phyloP scores from a whole-genome alignment of 2,329 filamentous ascomycete genomes.

The Pyrenochaeta sp. region DNA sequence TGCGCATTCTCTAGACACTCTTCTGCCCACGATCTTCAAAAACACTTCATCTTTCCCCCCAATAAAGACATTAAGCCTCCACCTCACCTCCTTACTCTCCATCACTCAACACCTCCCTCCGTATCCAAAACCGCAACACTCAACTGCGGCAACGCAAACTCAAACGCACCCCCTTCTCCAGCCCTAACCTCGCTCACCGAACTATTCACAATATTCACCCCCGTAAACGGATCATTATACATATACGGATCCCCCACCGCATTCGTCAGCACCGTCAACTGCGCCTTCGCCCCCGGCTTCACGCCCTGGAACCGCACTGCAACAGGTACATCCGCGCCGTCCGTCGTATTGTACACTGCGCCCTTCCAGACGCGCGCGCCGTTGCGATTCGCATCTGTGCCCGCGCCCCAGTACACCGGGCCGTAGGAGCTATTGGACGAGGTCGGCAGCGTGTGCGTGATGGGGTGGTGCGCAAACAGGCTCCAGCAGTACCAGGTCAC shows the following conservation, averaged over 20 bases:
- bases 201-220: constrained; percentile 52
- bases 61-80: too few relatives aligned
- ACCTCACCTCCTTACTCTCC: too few relatives aligned
- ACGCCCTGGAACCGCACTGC: constrained; percentile 41
- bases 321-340: constrained; percentile 26
- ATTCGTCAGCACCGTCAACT: constrained; percentile 55
- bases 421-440: constrained; percentile 47
- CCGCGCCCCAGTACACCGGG: constrained; percentile 57
- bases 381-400: constrained; percentile 40
- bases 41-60: too few relatives aligned
- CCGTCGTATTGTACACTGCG: constrained; percentile 59
- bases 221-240: constrained; percentile 55
- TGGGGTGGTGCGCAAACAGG: constrained; percentile 52
- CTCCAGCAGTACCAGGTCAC: constrained; percentile 47
- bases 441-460: constrained; percentile 55
- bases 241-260: constrained; percentile 47
- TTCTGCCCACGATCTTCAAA: too few relatives aligned
- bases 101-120: too few relatives aligned
- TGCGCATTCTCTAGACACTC: too few relatives aligned
- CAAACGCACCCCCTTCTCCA: constrained; percentile 57
- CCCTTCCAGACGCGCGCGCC: constrained; percentile 53
- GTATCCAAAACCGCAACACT: constrained; percentile 64
- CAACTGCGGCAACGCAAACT: constrained; percentile 61
- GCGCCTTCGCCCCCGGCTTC: constrained; percentile 30
- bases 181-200: constrained; percentile 28